Evolutionary conservation across 768 basidiomycete species (phyloP), one percentile per base, ranked within the genome.

Genomic region (Tylopilus felleus): DNA sequence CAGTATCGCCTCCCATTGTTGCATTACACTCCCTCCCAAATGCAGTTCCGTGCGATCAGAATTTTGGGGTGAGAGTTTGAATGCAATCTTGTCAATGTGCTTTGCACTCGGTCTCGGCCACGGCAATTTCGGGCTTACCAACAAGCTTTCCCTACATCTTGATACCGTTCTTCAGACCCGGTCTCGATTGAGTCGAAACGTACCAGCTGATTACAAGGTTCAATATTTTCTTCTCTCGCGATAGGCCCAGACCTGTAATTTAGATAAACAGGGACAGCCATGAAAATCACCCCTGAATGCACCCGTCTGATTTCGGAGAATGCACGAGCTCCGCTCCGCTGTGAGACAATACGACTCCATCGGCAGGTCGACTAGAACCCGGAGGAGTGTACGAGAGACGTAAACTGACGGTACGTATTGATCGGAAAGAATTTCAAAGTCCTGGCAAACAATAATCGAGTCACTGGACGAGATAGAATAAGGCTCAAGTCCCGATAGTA

Each of bases 301-400:
- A 14, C 19, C n/a, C 25, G 8, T 49, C 41, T 16, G 48, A 42
- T 44, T 45, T 29, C 28, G 44, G 51, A 35, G 38, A 28, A 43
- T 36, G 19, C 38, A 45, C 47, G 47, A 42, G 53, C 22, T 49
- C 60, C 53, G 47, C 40, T 65, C 58, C 47, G 51, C 49, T 49
- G 56, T 52, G 55, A 25, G 54, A 63, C 28, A 5, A 48, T 40
- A 39, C 17, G 8, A 31, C 19, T 19, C 41, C 13, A 29, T 49
- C 39, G 36, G 35, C 25, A 29, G 31, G 39, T 52, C 19, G 36
- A 33, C 35, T 47, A 27, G 27, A 53, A 14, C 25, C 51, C 17
- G 40, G 29, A 8, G 1, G 10, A 35, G 46, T 27, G 12, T 40
- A 40, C 14, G 16, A 22, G 42, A 23, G 28, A 58, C 55, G 55